Percentiles rank a stretch among this genome's conserved stretches.
Conservation (phyloP, 169 alveolate genomes). For the Plasmodium adleri region DNA sequence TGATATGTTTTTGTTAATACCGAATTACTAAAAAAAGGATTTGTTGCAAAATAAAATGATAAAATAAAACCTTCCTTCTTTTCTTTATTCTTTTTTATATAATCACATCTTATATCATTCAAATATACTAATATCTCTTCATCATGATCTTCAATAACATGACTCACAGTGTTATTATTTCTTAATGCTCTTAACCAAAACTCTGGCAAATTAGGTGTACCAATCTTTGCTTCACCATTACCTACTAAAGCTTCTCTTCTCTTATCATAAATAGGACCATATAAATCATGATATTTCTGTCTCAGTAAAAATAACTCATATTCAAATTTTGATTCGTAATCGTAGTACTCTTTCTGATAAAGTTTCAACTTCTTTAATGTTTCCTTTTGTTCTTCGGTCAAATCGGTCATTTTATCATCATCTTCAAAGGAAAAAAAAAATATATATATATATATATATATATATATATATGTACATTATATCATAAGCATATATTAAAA, state of each 20-base stretch:
- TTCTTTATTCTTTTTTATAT: slow-evolving; percentile 84
- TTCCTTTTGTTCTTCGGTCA: slow-evolving; percentile 83
- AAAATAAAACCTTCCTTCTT: slow-evolving; percentile 86
- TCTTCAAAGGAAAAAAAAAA: slow-evolving; percentile 14
- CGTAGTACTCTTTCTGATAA: slow-evolving; percentile 83
- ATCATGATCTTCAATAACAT: slow-evolving; percentile 85
- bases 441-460: background rate
- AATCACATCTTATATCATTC: slow-evolving; percentile 85
- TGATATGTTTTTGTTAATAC: slow-evolving; percentile 84
- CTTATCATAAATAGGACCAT: slow-evolving; percentile 83
- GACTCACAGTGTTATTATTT: slow-evolving; percentile 84
- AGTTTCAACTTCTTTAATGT: slow-evolving; percentile 81
- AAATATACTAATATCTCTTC: slow-evolving; percentile 86
- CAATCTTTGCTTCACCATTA: slow-evolving; percentile 47
- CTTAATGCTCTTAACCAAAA: slow-evolving; percentile 88
- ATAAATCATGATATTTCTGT: slow-evolving; percentile 84
- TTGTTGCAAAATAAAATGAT: slow-evolving; percentile 82
- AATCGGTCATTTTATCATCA: slow-evolving; percentile 76
- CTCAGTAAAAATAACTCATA: slow-evolving; percentile 83
- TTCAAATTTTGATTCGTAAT: slow-evolving; percentile 82
- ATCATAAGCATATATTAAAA: background rate
- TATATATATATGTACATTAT: background rate
- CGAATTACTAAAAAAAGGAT: slow-evolving; percentile 85
- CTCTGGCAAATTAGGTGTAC: slow-evolving; percentile 81
- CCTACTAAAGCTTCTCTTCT: slow-evolving; percentile 77